phyloP scores from a whole-genome alignment of 148 eudicot species.

The Rhododendron williamsianum region DNA sequence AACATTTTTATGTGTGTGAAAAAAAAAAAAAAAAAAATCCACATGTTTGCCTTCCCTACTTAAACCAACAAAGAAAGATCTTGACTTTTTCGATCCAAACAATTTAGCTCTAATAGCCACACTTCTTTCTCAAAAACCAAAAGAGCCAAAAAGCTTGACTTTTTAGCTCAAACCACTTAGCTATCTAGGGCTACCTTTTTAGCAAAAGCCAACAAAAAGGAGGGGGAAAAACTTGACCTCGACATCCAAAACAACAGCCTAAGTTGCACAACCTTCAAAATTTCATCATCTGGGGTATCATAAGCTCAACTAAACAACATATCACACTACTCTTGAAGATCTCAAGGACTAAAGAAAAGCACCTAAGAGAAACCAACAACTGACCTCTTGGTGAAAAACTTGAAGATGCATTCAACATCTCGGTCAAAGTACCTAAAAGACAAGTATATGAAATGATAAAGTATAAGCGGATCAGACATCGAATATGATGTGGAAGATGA shows the following conservation, averaged over 20 bases:
- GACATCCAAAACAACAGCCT: background rate
- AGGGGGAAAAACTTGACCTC: background rate
- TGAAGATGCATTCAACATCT: constrained; percentile 92
- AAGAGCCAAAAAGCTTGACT: background rate
- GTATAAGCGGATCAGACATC: too few relatives aligned
- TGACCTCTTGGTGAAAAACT: constrained; percentile 81
- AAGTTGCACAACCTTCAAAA: background rate
- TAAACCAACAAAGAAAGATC: background rate
- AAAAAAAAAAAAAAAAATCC: background rate
- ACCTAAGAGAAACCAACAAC: constrained; percentile 3
- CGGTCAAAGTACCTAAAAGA: constrained; percentile 85
- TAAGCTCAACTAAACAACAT: constrained; percentile 1
- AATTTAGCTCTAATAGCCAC: background rate
- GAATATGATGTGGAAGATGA: background rate
- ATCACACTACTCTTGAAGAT: background rate
- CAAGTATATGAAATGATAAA: background rate
- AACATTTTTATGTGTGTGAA: background rate
- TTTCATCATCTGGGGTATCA: background rate
- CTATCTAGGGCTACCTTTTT: background rate
- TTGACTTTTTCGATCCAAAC: background rate
- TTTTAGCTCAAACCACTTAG: background rate
- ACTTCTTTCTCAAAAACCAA: background rate
- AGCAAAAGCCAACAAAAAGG: background rate
- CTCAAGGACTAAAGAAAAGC: background rate
- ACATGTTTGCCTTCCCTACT: background rate